Base-by-base conservation (phyloP, 2,329 filamentous ascomycete species). In the Colletotrichum higginsianum region DNA sequence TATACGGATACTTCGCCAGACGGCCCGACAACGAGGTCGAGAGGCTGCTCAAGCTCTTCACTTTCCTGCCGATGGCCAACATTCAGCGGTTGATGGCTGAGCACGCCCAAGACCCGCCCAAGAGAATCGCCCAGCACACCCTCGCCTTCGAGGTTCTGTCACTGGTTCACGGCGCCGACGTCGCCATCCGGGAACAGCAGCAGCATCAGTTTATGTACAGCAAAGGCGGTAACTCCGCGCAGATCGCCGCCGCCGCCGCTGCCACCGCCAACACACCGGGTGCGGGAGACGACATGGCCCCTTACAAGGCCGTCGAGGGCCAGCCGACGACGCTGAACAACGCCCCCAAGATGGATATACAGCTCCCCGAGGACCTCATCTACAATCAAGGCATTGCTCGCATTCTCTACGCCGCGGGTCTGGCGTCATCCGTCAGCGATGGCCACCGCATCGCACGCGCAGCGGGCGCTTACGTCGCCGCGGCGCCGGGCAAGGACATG, bases 1-100 rank as follows among this genome's bases (percentile, higher is more conserved):
- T 98, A 1, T 98, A 98, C 80, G 86, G 95, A 80, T 98, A 96
- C 85, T 96, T 98, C 77, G 86, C 98, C 74, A 90, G 94, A 61
- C 92, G 93, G 0, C 86, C 95, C 0, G 96, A 99, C 78, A 88
- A 89, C 12, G 93, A 97, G 65, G 90, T 98, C 4, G 93, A 95
- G 81, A 88, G 86, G 42, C 92, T 97, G 73, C 86, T 99, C 50
- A 96, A 94, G 79, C 88, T 98, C 26, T 95, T 99, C 79, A 99
- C 96, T 0, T 98, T 99, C 79, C 82, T 98, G 47, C 93, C 96
- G 0, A 76, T 93, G 2, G 78, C 86, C 9, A 81, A 90, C n/a
- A 97, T 99, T 74, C 78, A 86, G 3, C 77, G 84, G 16, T 81
- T 93, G 63, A 93, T 98, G 89, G 80, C 84, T 42, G 80, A 92